Evolutionary conservation across 2,329 filamentous ascomycete species (phyloP).

Genomic region (Fusarium sp.): DNA sequence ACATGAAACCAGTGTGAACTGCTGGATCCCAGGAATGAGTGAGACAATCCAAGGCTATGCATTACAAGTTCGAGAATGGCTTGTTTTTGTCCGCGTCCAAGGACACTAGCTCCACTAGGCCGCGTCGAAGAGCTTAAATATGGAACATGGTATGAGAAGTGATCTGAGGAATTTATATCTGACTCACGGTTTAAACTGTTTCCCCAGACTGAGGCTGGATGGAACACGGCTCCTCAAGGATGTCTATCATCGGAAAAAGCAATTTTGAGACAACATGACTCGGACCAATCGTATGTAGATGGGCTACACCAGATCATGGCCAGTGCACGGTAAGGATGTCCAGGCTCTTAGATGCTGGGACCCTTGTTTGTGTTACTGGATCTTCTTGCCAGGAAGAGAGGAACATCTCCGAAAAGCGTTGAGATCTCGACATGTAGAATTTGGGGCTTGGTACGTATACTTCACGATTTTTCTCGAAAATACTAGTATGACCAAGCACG

Average conservation of each 20-base stretch:
- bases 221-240: constrained; percentile 26
- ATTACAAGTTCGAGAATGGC: constrained; percentile 7
- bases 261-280: constrained; percentile 35
- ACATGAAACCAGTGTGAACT: constrained; percentile 8
- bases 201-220: constrained; percentile 41
- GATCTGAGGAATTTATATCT: constrained; percentile 28
- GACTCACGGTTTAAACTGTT: constrained; percentile 23
- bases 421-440: not conserved
- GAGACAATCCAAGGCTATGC: constrained; percentile 5
- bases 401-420: not conserved
- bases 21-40: not conserved
- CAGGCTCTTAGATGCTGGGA: constrained; percentile 17
- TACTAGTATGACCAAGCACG: not conserved
- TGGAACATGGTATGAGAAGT: constrained; percentile 29
- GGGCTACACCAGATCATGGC: constrained; percentile 29
- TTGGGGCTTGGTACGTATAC: not conserved
- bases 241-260: constrained; percentile 34
- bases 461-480: not conserved
- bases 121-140: constrained; percentile 20
- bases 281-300: constrained; percentile 21
- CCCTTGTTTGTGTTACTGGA: constrained; percentile 24
- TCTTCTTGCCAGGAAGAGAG: not conserved
- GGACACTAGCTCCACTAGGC: constrained; percentile 20
- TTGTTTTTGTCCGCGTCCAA: constrained; percentile 14
- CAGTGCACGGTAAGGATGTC: constrained; percentile 40